These are phyloP conservation scores for Hericium coralloides DNA, from an alignment of 768 basidiomycete species.

Conservation along the genomic window DNA sequence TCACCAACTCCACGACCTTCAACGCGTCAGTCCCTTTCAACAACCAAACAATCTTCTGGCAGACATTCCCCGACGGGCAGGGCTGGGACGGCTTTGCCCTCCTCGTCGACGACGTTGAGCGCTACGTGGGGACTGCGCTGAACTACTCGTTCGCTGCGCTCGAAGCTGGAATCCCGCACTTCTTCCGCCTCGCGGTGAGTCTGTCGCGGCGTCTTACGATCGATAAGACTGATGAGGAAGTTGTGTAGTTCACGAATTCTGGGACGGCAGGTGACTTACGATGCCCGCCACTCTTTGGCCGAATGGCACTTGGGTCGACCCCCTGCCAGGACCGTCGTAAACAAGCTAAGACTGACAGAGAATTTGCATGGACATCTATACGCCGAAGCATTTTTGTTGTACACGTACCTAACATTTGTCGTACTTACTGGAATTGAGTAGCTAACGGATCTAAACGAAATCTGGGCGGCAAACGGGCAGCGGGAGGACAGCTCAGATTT, in stretches of 20 bases:
- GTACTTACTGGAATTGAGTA: too few species aligned
- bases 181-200: conserved; percentile 68
- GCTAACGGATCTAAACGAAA: too few species aligned
- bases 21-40: conserved; percentile 42
- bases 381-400: too few species aligned
- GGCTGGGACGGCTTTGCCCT: conserved; percentile 73
- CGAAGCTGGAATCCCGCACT: conserved; percentile 54
- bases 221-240: neutral
- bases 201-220: conserved; percentile 10
- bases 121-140: conserved; percentile 59
- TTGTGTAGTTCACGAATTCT: conserved; percentile 36
- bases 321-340: conserved; percentile 55
- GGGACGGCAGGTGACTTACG: conserved; percentile 66
- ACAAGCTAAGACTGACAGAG: too few species aligned
- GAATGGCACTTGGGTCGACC: conserved; percentile 78
- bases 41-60: conserved; percentile 28
- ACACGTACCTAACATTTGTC: too few species aligned
- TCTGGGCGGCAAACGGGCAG: too few species aligned
- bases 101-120: conserved; percentile 80
- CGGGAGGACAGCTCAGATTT: too few species aligned
- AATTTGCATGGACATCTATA: too few species aligned
- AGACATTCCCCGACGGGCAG: conserved; percentile 16
- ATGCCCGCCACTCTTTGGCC: conserved; percentile 67
- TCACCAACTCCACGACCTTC: conserved; percentile 67
- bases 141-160: conserved; percentile 65